Conservation (phyloP, 1,284 basidiomycete genomes). For the Leccinum olivaceoglutinosum region DNA sequence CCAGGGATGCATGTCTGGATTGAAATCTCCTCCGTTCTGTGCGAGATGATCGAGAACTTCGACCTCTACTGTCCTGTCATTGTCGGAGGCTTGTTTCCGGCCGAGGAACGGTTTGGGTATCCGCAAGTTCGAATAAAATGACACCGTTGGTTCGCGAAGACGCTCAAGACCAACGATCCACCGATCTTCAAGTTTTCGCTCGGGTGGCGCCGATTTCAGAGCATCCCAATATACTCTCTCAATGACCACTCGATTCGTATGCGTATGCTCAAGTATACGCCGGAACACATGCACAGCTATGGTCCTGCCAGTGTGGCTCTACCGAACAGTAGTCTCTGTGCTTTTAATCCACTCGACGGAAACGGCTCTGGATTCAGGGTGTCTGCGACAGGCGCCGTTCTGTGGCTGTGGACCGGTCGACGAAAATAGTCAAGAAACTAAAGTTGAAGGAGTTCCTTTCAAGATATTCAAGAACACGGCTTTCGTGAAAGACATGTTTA, state of each 20-base stretch:
- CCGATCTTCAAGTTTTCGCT: slow-evolving; percentile 78
- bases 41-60: slow-evolving; percentile 92
- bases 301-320: slow-evolving; percentile 68
- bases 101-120: slow-evolving; percentile 91
- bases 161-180: slow-evolving; percentile 96
- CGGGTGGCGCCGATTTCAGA: slow-evolving; percentile 96
- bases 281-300: slow-evolving; percentile 99
- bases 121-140: slow-evolving; percentile 95
- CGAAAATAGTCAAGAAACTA: slow-evolving; percentile 97
- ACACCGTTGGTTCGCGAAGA: slow-evolving; percentile 90
- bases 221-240: slow-evolving; percentile 89
- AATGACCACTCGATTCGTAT: slow-evolving; percentile 97
- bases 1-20: slow-evolving; percentile 94
- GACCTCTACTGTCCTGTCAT: slow-evolving; percentile 89
- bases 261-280: slow-evolving; percentile 99
- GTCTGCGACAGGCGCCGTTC: slow-evolving; percentile 90
- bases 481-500: slow-evolving; percentile 98
- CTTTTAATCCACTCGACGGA: slow-evolving; percentile 82
- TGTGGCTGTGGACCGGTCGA: slow-evolving; percentile 84
- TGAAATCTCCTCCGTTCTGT: slow-evolving; percentile 81
- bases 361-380: slow-evolving; percentile 80
- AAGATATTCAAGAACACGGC: slow-evolving; percentile 99
- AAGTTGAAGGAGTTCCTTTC: slow-evolving; percentile 91
- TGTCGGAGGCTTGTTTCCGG: slow-evolving; percentile 86
- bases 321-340: slow-evolving; percentile 97